Evolutionary conservation across 2,329 filamentous ascomycete genomes (phyloP).

Genomic region (Phaeoacremonium minimum): DNA sequence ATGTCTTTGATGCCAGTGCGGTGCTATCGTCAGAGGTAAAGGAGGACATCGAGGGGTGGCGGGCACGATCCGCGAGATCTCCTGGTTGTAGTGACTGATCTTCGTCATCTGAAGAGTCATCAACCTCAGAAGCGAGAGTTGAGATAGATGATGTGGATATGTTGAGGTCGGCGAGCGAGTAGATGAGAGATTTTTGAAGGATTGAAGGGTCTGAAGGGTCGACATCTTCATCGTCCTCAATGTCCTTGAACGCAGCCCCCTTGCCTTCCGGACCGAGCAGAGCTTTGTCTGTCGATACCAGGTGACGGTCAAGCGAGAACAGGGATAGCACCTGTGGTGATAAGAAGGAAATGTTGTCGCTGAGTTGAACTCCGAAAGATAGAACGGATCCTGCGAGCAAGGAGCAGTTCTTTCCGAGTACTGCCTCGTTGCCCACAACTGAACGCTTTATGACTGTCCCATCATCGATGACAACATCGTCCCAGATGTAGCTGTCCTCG

Average conservation of each 20-base stretch:
- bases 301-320: constrained; percentile 29
- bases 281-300: constrained; percentile 32
- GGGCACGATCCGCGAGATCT: constrained; percentile 40
- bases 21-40: constrained; percentile 71
- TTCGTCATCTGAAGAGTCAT: constrained; percentile 61
- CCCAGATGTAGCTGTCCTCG: constrained; percentile 82
- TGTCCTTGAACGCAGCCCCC: constrained; percentile 42
- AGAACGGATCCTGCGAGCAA: constrained; percentile 72
- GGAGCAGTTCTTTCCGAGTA: constrained; percentile 66
- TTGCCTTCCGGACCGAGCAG: constrained; percentile 47
- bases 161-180: constrained; percentile 47
- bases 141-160: constrained; percentile 52
- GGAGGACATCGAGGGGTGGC: constrained; percentile 64
- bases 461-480: constrained; percentile 74
- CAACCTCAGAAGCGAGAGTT: constrained; percentile 60
- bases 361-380: constrained; percentile 72
- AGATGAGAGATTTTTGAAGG: constrained; percentile 52
- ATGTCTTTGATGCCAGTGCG: constrained; percentile 39
- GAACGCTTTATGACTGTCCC: constrained; percentile 65
- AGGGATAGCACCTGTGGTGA: constrained; percentile 29
- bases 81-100: constrained; percentile 20
- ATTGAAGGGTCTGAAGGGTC: constrained; percentile 36
- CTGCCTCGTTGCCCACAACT: constrained; percentile 69
- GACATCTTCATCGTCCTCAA: constrained; percentile 42
- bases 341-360: constrained; percentile 50